phyloP scores from a whole-genome alignment of 2,329 filamentous ascomycete species.

The Pyrenophora teres region DNA sequence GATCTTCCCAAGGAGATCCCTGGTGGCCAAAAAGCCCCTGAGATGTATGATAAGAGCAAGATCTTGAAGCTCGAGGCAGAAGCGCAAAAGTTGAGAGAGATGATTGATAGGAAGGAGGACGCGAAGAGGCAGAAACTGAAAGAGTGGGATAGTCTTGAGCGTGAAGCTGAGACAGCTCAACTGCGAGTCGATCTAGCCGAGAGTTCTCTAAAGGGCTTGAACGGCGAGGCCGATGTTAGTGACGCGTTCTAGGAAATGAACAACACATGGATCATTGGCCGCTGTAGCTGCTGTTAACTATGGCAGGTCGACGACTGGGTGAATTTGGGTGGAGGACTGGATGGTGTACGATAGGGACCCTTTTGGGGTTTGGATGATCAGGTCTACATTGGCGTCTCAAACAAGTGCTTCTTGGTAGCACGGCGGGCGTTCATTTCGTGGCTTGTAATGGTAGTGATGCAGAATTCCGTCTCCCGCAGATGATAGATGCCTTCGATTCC shows the following conservation, averaged over 20 bases:
- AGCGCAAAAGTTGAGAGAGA: conserved; percentile 50
- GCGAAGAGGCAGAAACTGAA: conserved; percentile 49
- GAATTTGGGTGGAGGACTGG: background rate
- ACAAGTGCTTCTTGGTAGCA: conserved; percentile 15
- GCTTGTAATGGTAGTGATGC: conserved; percentile 4
- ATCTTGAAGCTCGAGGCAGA: conserved; percentile 55
- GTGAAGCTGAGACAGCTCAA: conserved; percentile 52
- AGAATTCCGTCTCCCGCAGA: background rate
- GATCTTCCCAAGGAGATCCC: conserved; percentile 52
- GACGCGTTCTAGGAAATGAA: conserved; percentile 41
- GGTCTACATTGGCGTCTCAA: conserved; percentile 3
- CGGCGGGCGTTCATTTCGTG: conserved; percentile 13
- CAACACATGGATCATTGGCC: background rate
- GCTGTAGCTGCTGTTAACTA: background rate
- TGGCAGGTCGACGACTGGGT: background rate
- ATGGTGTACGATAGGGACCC: conserved; percentile 13
- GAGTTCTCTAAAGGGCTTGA: conserved; percentile 50
- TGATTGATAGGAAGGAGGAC: conserved; percentile 54
- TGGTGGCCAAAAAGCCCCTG: conserved; percentile 52
- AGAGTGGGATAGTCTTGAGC: conserved; percentile 54
- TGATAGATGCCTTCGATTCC: too few species aligned
- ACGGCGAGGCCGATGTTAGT: conserved; percentile 47
- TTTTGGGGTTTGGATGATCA: background rate
- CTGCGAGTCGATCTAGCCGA: conserved; percentile 55
- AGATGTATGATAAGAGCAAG: conserved; percentile 50